Percentiles rank a stretch among this genome's conserved stretches.
Conservation (phyloP, 2,329 filamentous ascomycete genomes). For the Talaromyces sp. region DNA sequence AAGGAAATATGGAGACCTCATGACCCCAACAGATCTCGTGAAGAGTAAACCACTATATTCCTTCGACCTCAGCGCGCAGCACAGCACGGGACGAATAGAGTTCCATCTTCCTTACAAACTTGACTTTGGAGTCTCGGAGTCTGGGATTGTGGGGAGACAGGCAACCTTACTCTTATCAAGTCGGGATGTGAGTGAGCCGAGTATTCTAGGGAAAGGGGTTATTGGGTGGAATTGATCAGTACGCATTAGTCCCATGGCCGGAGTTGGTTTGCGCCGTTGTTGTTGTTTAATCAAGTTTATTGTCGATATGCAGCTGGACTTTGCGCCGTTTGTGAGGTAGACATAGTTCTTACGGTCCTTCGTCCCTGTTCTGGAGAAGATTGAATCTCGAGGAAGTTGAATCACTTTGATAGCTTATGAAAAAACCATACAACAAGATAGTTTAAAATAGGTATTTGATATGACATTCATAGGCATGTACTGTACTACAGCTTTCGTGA, state of each 20-base stretch:
- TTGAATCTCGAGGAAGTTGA: too few species aligned
- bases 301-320: too few species aligned
- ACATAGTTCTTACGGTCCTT: too few species aligned
- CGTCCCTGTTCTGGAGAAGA: not conserved
- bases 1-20: conserved; percentile 9
- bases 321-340: too few species aligned
- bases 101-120: not conserved
- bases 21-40: not conserved
- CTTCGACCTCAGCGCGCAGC: not conserved
- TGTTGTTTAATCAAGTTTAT: too few species aligned
- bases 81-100: not conserved
- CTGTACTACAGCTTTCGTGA: too few species aligned
- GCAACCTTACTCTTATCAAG: conserved; percentile 7
- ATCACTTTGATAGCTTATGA: too few species aligned
- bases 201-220: not conserved
- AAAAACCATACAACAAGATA: too few species aligned
- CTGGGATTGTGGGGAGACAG: conserved; percentile 12
- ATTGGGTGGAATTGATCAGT: not conserved
- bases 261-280: too few species aligned
- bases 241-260: too few species aligned
- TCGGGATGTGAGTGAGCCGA: not conserved
- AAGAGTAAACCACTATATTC: conserved; percentile 3
- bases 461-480: too few species aligned
- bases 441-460: too few species aligned
- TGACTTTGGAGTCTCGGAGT: conserved; percentile 8